These are phyloP conservation scores for Phlegmacium glaucopus DNA, from an alignment of 768 basidiomycete species.

Conservation along the genomic window DNA sequence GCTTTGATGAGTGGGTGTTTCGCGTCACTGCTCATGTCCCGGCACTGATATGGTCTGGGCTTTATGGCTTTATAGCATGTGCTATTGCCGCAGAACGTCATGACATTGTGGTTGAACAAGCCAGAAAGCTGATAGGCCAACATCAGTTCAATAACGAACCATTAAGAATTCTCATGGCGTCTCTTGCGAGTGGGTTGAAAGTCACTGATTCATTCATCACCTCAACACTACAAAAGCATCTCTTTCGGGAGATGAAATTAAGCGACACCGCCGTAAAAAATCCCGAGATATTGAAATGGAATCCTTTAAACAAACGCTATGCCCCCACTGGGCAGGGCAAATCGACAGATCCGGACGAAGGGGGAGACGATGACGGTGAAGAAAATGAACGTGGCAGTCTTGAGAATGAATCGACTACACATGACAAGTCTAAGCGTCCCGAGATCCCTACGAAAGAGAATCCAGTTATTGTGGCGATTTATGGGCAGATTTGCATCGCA, in stretches of 20 bases:
- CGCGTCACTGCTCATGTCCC: neutral
- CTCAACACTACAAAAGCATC: slow-evolving; percentile 77
- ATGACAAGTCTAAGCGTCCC: slow-evolving; percentile 16
- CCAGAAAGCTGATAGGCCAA: slow-evolving; percentile 66
- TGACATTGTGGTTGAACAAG: slow-evolving; percentile 64
- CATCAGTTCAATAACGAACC: slow-evolving; percentile 91
- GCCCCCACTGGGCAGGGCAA: slow-evolving; percentile 39
- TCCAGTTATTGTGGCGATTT: slow-evolving; percentile 66
- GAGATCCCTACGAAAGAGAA: slow-evolving; percentile 67
- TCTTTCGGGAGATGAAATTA: slow-evolving; percentile 75
- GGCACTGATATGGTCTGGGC: neutral
- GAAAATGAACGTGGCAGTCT: slow-evolving; percentile 31
- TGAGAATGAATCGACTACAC: slow-evolving; percentile 17
- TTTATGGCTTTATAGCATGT: slow-evolving; percentile 66
- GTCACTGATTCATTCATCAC: slow-evolving; percentile 76
- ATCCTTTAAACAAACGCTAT: slow-evolving; percentile 54
- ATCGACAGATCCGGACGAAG: slow-evolving; percentile 37
- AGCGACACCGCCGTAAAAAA: slow-evolving; percentile 63
- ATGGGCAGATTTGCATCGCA: slow-evolving; percentile 81
- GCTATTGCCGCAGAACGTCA: slow-evolving; percentile 58
- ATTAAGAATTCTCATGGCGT: slow-evolving; percentile 69
- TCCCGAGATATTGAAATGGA: slow-evolving; percentile 62
- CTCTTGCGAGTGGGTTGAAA: slow-evolving; percentile 66
- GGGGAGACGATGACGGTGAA: slow-evolving; percentile 33
- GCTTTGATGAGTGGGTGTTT: slow-evolving; percentile 65